A percentile compares a stretch with the other conserved stretches of the same genome.
Evolutionary conservation across 1,284 basidiomycete species (phyloP).

Genomic region (Hypsizygus ulmarius): DNA sequence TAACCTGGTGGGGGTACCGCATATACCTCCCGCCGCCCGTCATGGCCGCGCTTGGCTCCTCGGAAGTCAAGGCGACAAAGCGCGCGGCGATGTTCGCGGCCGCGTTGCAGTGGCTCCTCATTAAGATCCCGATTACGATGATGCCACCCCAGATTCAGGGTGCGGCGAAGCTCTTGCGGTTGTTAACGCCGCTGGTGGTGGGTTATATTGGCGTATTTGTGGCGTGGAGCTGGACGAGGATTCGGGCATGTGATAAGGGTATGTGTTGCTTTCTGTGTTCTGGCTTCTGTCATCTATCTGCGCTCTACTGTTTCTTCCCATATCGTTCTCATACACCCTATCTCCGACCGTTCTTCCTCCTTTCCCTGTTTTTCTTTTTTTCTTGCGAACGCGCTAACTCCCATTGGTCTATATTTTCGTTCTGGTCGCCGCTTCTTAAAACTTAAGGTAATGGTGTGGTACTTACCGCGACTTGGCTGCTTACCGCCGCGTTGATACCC

Average conservation of each 20-base stretch:
- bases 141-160: constrained; percentile 60
- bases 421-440: constrained; percentile 3
- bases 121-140: constrained; percentile 56
- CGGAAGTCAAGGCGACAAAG: constrained; percentile 63
- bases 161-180: constrained; percentile 53
- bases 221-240: constrained; percentile 75
- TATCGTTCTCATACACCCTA: not conserved
- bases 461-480: constrained; percentile 72
- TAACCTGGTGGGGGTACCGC: constrained; percentile 80
- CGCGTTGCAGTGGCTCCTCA: constrained; percentile 67
- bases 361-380: not conserved
- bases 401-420: not conserved
- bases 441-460: constrained; percentile 60
- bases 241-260: constrained; percentile 73
- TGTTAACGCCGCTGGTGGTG: constrained; percentile 65
- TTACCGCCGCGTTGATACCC: constrained; percentile 72
- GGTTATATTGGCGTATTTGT: constrained; percentile 78
- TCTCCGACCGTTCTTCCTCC: not conserved
- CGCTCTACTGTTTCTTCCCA: not conserved
- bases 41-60: constrained; percentile 59
- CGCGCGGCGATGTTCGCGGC: constrained; percentile 71
- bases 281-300: not conserved
- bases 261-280: constrained; percentile 5
- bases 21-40: constrained; percentile 73
- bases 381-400: not conserved